Conservation (phyloP, 2,329 filamentous ascomycete species). For the Aspergillus sergii region DNA sequence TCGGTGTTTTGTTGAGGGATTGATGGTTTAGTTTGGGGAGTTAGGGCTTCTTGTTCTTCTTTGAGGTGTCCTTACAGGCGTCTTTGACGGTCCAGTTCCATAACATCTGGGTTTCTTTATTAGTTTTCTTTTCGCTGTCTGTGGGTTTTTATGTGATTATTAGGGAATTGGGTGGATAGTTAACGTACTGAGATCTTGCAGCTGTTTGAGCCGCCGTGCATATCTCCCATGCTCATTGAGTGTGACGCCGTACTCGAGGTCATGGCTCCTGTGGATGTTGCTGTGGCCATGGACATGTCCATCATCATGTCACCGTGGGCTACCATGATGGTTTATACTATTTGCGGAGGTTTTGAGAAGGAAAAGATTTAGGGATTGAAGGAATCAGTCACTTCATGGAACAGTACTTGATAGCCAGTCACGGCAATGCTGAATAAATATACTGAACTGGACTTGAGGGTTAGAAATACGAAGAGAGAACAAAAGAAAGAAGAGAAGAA, state of each 20-base stretch:
- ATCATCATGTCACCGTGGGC: constrained; percentile 39
- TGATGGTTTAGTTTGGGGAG: background rate
- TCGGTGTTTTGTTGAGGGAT: background rate
- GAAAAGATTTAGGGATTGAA: background rate
- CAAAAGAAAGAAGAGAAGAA: background rate
- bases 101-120: constrained; percentile 27
- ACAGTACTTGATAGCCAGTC: background rate
- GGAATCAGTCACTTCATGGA: background rate
- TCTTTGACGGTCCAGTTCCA: constrained; percentile 35
- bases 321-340: background rate
- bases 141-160: too few relatives aligned
- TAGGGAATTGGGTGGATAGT: background rate
- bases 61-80: constrained; percentile 19
- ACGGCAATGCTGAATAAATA: background rate
- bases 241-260: background rate
- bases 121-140: background rate
- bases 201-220: constrained; percentile 2
- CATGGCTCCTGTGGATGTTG: constrained; percentile 26
- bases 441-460: background rate
- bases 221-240: constrained; percentile 7
- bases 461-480: background rate
- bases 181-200: constrained; percentile 32
- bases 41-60: background rate
- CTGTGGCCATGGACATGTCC: constrained; percentile 62
- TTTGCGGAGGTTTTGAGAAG: too few relatives aligned